These are phyloP conservation scores for Monosporozyma siamensis DNA, from an alignment of 805 yeast species.

Conservation along the genomic window DNA sequence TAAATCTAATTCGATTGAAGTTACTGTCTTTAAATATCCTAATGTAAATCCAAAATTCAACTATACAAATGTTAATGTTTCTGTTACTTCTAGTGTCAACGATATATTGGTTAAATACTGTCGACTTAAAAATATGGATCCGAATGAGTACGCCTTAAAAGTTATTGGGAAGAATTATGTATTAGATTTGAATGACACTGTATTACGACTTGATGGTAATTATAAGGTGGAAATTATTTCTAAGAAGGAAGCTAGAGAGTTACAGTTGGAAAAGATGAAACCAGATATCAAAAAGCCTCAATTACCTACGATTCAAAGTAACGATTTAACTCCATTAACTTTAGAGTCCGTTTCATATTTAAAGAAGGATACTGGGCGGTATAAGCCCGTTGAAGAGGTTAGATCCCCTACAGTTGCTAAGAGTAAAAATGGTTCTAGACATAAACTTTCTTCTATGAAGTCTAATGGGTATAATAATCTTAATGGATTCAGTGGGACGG, in stretches of 20 bases:
- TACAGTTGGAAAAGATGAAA: conserved; percentile 28
- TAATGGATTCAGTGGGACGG: conserved; percentile 9
- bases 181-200: conserved; percentile 33
- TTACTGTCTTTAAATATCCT: conserved; percentile 31
- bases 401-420: conserved; percentile 6
- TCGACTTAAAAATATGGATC: conserved; percentile 29
- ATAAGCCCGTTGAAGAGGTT: conserved; percentile 1
- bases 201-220: conserved; percentile 35
- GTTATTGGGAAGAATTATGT: conserved; percentile 25
- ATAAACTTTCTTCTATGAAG: neutral
- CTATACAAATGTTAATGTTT: conserved; percentile 25
- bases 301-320: conserved; percentile 29
- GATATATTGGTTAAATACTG: conserved; percentile 32
- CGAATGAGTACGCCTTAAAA: conserved; percentile 31
- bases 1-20: conserved; percentile 23
- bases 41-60: conserved; percentile 22
- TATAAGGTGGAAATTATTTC: conserved; percentile 36
- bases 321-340: conserved; percentile 28
- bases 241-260: conserved; percentile 33
- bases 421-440: conserved; percentile 11
- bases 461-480: conserved; percentile 4
- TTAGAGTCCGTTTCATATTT: conserved; percentile 21
- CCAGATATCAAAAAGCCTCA: conserved; percentile 22
- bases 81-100: conserved; percentile 30
- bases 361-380: conserved; percentile 8